Conservation (phyloP, 768 basidiomycete species). For the Xerocomellus dryophilus region DNA sequence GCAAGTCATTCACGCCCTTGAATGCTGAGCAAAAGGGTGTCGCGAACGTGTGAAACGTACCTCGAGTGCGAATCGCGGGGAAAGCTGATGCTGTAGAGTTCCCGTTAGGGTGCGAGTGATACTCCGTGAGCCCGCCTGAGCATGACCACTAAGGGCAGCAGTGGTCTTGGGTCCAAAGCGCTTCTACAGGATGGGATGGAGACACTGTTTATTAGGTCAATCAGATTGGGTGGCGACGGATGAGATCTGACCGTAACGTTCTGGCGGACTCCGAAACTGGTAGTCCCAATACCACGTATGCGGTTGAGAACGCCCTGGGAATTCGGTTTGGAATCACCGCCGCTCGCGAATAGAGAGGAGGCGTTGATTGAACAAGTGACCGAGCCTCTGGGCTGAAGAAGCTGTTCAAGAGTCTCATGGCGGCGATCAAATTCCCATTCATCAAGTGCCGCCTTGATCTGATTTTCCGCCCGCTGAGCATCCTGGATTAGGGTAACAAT, state of each 20-base stretch:
- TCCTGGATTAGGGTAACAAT: constrained; percentile 14
- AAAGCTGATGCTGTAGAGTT: constrained; percentile 74
- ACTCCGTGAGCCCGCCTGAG: constrained; percentile 25
- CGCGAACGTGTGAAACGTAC: constrained; percentile 31
- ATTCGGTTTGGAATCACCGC: constrained; percentile 28
- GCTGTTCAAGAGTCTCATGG: constrained; percentile 36
- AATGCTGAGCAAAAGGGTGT: constrained; percentile 10
- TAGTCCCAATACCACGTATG: constrained; percentile 35
- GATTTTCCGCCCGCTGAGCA: constrained; percentile 28
- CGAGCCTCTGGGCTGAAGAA: constrained; percentile 45
- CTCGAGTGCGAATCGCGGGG: constrained; percentile 55
- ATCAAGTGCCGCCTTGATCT: constrained; percentile 48
- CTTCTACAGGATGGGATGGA: constrained; percentile 39
- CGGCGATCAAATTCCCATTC: constrained; percentile 39
- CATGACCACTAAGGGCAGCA: constrained; percentile 39
- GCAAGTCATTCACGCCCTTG: constrained; percentile 14
- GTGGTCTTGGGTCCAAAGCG: constrained; percentile 45
- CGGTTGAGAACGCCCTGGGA: constrained; percentile 32
- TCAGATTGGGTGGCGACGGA: constrained; percentile 12
- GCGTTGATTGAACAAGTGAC: constrained; percentile 48
- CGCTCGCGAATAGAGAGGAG: constrained; percentile 43
- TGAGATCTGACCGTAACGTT: constrained; percentile 40
- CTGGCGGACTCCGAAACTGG: constrained; percentile 41
- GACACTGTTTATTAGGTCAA: constrained; percentile 20
- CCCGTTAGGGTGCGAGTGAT: constrained; percentile 52